Conservation (phyloP, 108 stramenopile genomes). For the Aurantiochytrium sp. region DNA sequence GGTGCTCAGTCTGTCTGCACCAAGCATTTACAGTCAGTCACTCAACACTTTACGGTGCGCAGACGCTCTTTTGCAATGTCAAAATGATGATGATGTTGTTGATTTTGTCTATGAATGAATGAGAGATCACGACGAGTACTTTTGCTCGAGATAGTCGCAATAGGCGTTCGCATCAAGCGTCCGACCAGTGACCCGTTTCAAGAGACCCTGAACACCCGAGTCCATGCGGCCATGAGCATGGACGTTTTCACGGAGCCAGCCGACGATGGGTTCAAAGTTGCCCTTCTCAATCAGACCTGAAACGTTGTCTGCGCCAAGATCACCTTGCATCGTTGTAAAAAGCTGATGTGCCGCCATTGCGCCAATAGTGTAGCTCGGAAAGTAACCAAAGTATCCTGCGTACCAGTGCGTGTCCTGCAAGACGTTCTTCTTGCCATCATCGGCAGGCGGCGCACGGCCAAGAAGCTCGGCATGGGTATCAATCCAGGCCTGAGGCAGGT, state of each 20-base stretch:
- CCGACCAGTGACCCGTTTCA: slow-evolving; percentile 54
- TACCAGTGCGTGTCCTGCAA: slow-evolving; percentile 83
- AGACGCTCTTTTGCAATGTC: too few relatives aligned
- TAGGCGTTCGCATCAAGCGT: slow-evolving; percentile 64
- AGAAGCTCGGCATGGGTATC: slow-evolving; percentile 61
- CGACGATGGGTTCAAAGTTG: slow-evolving; percentile 61
- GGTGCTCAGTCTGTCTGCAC: too few relatives aligned
- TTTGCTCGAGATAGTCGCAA: slow-evolving; percentile 63
- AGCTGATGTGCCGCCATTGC: slow-evolving; percentile 75
- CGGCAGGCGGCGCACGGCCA: slow-evolving; percentile 65
- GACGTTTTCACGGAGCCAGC: slow-evolving; percentile 67
- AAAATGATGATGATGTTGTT: too few relatives aligned
- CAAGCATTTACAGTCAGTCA: too few relatives aligned
- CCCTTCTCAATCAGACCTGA: slow-evolving; percentile 59
- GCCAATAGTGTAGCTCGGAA: slow-evolving; percentile 82
- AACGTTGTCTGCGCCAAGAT: slow-evolving; percentile 52
- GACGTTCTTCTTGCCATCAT: slow-evolving; percentile 55
- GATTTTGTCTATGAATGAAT: too few relatives aligned
- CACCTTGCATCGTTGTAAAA: slow-evolving; percentile 54
- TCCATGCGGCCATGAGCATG: slow-evolving; percentile 70
- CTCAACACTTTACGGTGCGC: too few relatives aligned
- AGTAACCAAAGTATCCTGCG: slow-evolving; percentile 71
- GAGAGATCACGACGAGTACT: slow-evolving; percentile 44
- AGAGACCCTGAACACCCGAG: slow-evolving; percentile 58
- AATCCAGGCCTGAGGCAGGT: slow-evolving; percentile 71